A percentile compares a stretch with the other conserved stretches of the same genome.
Evolutionary conservation across 441 rosid species (phyloP).

Genomic region (Erodium texanum): DNA sequence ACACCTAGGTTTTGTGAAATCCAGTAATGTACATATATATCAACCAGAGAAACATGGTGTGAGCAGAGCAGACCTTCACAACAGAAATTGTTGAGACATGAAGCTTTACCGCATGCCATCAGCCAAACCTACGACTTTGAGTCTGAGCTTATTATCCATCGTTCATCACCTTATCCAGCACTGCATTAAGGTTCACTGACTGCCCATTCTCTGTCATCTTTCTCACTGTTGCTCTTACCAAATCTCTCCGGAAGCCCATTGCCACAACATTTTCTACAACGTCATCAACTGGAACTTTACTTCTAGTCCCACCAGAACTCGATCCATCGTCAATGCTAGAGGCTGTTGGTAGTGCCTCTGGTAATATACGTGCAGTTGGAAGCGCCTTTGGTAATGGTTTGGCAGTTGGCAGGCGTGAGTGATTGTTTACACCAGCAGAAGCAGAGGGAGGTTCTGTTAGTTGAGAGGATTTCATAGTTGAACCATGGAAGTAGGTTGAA

Average conservation of each 20-base stretch:
- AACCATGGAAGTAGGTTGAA: slow-evolving; percentile 14
- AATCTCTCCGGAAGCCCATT: slow-evolving; percentile 59
- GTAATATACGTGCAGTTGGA: slow-evolving; percentile 28
- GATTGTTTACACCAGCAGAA: slow-evolving; percentile 15
- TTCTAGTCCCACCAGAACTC: slow-evolving; percentile 21
- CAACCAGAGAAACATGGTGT: not conserved
- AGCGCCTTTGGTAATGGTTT: slow-evolving; percentile 35
- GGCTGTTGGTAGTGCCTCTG: slow-evolving; percentile 10
- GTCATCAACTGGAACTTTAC: slow-evolving; percentile 28
- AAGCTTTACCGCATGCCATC: not conserved
- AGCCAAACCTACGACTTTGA: not conserved
- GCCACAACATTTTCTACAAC: slow-evolving; percentile 42
- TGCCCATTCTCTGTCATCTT: slow-evolving; percentile 39
- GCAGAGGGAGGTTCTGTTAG: slow-evolving; percentile 16
- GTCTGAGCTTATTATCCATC: slow-evolving; percentile 1
- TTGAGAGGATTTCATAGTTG: slow-evolving; percentile 18
- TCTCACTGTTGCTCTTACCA: slow-evolving; percentile 41
- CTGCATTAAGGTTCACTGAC: slow-evolving; percentile 38
- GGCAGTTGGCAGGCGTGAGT: slow-evolving; percentile 36
- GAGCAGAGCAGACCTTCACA: not conserved
- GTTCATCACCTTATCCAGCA: slow-evolving; percentile 47
- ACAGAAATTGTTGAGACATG: not conserved
- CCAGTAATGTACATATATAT: not conserved
- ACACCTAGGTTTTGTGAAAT: not conserved
- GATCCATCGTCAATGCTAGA: slow-evolving; percentile 26